Base-by-base conservation (phyloP, 192 early-diverging fungal genomes). In the Coemansia sp. region DNA sequence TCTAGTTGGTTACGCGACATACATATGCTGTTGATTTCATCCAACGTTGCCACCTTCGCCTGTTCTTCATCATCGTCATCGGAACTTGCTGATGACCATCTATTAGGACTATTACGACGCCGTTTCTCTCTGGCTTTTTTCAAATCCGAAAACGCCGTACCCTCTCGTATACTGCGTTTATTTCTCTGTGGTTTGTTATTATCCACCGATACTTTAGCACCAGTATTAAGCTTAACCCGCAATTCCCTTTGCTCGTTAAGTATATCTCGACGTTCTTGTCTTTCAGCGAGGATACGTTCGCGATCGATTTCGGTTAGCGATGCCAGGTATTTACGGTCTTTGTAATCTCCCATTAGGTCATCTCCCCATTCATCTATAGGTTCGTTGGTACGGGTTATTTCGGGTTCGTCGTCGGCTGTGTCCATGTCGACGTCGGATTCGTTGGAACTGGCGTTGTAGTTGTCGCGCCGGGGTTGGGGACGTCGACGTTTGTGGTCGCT, bases 271-370 rank as follows among this genome's bases (percentile, higher is more conserved):
- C 76, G 83, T 59, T 93, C 91, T 25, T 88, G 85, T 30, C 92
- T 87, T 51, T 93, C 92, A 8, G 86, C 77, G 36, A 93, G 79
- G 75, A 92, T 91, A 31, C 80, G 82, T 68, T 93, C 92, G 57
- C 92, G 84, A 51, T 92, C 90, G 18, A 93, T 81, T 71, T 91
- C 92, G 10, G 83, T 75, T 61, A 92, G 73, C 22, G 88, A 83
- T 25, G 82, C 73, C 25, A 92, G 80, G 63, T 78, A 60, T 17
- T 48, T 62, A 28, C 83, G 83, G 69, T 92, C 91, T 18, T 86
- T 83, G 51, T 89, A 86, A 63, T 90, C 88, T 49, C 87, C 87
- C 85, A 89, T 90, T 56, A 87, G 76, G 40, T 92, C 91, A 5
- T 85, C 83, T n/a, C 87, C 91, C 76, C 89, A 92, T 61, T 88